These are phyloP conservation scores for Marasmius oreades DNA, from an alignment of 1,284 basidiomycete genomes.

Conservation along the genomic window DNA sequence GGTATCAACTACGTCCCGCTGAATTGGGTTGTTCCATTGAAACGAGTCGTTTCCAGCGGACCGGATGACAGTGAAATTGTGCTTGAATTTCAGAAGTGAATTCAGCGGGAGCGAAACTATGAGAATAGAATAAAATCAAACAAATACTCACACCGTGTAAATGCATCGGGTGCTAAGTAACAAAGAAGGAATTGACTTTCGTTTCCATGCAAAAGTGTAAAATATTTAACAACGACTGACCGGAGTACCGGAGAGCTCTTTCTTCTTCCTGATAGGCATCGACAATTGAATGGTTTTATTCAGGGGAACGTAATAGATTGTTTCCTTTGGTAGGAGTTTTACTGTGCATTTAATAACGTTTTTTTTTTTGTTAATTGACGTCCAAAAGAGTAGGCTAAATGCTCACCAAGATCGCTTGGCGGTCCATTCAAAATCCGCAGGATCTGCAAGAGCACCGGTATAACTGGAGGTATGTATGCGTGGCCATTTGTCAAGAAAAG, in stretches of 20 bases:
- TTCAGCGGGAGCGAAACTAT: neutral
- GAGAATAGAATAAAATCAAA: slow-evolving; percentile 15
- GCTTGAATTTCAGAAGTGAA: slow-evolving; percentile 16
- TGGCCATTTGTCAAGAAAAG: neutral
- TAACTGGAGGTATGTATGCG: neutral
- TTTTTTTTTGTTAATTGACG: too few species aligned
- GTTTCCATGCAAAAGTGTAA: too few species aligned
- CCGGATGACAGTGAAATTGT: slow-evolving; percentile 33
- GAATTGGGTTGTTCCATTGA: slow-evolving; percentile 31
- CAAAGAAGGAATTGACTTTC: neutral
- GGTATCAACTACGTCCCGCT: slow-evolving; percentile 16
- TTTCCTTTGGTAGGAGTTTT: neutral
- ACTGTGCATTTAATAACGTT: neutral
- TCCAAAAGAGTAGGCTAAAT: too few species aligned
- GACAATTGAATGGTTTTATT: neutral
- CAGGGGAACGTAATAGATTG: neutral
- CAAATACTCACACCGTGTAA: slow-evolving; percentile 32
- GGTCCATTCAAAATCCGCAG: neutral
- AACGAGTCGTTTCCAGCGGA: slow-evolving; percentile 25
- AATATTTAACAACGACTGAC: neutral
- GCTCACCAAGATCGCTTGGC: neutral
- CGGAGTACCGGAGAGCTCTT: neutral
- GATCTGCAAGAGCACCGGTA: neutral
- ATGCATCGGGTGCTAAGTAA: slow-evolving; percentile 40
- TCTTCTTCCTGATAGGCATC: neutral